Conservation (phyloP, 2,329 filamentous ascomycete genomes). For the Aulographum hederae region DNA sequence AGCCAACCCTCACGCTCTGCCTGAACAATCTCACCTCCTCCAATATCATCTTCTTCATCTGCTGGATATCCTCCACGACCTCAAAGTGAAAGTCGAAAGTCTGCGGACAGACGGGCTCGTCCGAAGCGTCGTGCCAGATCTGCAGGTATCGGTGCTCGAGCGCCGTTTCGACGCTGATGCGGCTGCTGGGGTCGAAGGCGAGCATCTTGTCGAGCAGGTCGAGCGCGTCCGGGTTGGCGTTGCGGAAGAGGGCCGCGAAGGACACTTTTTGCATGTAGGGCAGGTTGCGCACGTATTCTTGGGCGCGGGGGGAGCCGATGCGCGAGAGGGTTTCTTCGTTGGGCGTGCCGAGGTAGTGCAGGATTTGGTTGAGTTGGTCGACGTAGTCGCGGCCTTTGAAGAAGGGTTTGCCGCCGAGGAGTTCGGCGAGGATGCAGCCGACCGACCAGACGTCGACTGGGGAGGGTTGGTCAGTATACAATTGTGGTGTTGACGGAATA, state of each 20-base stretch:
- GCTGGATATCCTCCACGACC: slow-evolving; percentile 80
- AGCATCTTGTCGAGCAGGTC: slow-evolving; percentile 95
- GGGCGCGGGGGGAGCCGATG: slow-evolving; percentile 86
- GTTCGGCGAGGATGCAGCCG: slow-evolving; percentile 89
- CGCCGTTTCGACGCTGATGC: slow-evolving; percentile 86
- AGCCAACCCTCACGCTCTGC: slow-evolving; percentile 26
- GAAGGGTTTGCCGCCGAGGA: slow-evolving; percentile 89
- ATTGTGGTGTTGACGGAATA: slow-evolving; percentile 5
- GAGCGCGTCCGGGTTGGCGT: slow-evolving; percentile 88
- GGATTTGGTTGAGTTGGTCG: slow-evolving; percentile 97
- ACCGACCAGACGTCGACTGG: slow-evolving; percentile 98
- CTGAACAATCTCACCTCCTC: slow-evolving; percentile 88
- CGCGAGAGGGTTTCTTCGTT: slow-evolving; percentile 86
- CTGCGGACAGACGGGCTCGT: slow-evolving; percentile 83
- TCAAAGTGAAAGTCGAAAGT: slow-evolving; percentile 98
- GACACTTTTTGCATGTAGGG: slow-evolving; percentile 87
- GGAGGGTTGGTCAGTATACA: slow-evolving; percentile 10
- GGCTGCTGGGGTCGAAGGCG: slow-evolving; percentile 83
- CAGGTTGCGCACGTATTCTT: slow-evolving; percentile 95
- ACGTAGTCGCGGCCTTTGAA: slow-evolving; percentile 99
- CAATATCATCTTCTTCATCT: slow-evolving; percentile 95
- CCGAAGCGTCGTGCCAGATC: slow-evolving; percentile 96
- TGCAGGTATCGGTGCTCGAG: slow-evolving; percentile 91
- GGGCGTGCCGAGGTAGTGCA: slow-evolving; percentile 92
- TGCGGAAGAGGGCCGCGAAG: slow-evolving; percentile 76